A percentile compares a stretch with the other conserved stretches of the same genome.
phyloP scores from a whole-genome alignment of 257 asterid genomes.

The Penstemon eatonii region DNA sequence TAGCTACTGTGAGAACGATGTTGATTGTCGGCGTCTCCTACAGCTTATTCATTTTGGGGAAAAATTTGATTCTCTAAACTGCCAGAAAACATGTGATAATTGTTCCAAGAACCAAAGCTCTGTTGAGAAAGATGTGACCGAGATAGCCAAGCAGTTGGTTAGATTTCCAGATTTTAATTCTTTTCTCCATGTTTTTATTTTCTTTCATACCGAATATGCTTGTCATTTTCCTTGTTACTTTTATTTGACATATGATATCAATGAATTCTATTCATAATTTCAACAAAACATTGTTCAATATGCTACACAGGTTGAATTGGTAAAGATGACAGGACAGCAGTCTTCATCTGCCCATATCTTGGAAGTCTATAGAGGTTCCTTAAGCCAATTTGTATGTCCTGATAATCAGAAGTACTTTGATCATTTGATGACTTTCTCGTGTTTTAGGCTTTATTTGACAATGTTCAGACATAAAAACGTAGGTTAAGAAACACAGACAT shows the following conservation, averaged over 20 bases:
- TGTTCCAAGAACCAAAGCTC: constrained; percentile 69
- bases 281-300: constrained; percentile 19
- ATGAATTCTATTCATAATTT: constrained; percentile 11
- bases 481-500: constrained; percentile 95
- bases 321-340: constrained; percentile 70
- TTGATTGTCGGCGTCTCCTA: constrained; percentile 92
- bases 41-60: constrained; percentile 98
- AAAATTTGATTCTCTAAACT: constrained; percentile 73
- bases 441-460: constrained; percentile 31
- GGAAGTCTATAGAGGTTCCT: constrained; percentile 97
- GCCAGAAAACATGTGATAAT: constrained; percentile 91
- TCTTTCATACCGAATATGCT: constrained; percentile 14
- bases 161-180: constrained; percentile 26
- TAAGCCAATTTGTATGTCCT: constrained; percentile 84
- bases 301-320: constrained; percentile 76
- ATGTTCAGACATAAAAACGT: constrained; percentile 29
- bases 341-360: constrained; percentile 84
- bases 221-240: constrained; percentile 2
- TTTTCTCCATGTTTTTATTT: constrained; percentile 4
- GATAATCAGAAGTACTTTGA: constrained; percentile 24
- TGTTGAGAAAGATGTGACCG: constrained; percentile 85
- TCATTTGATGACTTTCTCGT: constrained; percentile 21
- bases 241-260: constrained; percentile 10
- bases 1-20: constrained; percentile 89
- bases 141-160: constrained; percentile 82